phyloP scores from a whole-genome alignment of 257 asterid genomes.

The Forsythia suspensa region DNA sequence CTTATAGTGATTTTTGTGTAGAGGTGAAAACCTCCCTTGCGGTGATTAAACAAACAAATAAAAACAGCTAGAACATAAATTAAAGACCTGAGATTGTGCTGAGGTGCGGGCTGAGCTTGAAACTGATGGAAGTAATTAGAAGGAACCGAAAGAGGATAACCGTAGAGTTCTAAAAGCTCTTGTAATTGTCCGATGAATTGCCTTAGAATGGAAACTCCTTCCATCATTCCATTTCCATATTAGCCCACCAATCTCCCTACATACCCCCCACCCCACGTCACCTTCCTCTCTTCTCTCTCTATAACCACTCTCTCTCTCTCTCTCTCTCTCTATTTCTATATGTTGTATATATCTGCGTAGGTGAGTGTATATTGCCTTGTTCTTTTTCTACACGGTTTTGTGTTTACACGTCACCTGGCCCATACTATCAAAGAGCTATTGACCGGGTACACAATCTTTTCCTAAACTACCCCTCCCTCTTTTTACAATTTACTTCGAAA shows the following conservation, averaged over 20 bases:
- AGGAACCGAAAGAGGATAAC: constrained; percentile 49
- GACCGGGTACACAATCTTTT: constrained; percentile 66
- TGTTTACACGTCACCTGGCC: constrained; percentile 49
- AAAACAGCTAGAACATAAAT: background rate
- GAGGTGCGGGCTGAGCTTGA: constrained; percentile 27
- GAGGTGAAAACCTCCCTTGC: no score
- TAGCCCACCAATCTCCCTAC: constrained; percentile 12
- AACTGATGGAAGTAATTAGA: constrained; percentile 55
- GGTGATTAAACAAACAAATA: background rate
- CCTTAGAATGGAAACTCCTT: constrained; percentile 80
- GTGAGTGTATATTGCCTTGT: constrained; percentile 16
- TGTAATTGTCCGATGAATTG: constrained; percentile 88
- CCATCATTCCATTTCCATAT: constrained; percentile 51
- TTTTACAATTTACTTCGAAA: background rate
- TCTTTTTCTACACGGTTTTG: constrained; percentile 33
- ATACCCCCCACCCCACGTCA: constrained; percentile 16
- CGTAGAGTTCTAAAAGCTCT: constrained; percentile 66
- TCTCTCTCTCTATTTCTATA: constrained; percentile 24
- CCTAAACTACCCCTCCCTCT: constrained; percentile 32
- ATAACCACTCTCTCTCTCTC: constrained; percentile 20
- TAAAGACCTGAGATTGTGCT: constrained; percentile 51
- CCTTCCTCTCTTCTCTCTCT: constrained; percentile 19
- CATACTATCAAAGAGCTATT: constrained; percentile 45
- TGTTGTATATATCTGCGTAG: constrained; percentile 20
- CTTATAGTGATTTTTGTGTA: no score